These are phyloP conservation scores for Kazachstania sp. DNA, from an alignment of 1,139 yeast genomes.

Conservation along the genomic window DNA sequence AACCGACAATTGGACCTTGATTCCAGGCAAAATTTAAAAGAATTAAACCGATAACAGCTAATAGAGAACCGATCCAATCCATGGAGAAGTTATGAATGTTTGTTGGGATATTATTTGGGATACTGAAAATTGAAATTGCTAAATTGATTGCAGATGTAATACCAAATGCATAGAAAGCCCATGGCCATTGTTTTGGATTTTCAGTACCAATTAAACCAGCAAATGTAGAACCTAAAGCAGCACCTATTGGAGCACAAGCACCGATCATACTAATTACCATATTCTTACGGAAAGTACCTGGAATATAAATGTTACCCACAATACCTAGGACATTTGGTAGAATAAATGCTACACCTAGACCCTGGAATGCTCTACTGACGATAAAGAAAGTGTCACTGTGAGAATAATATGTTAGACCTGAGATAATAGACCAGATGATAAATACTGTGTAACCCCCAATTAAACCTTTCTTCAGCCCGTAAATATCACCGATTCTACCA, in stretches of 20 bases:
- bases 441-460: constrained; percentile 41
- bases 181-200: constrained; percentile 39
- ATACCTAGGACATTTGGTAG: constrained; percentile 48
- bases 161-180: constrained; percentile 43
- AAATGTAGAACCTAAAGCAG: constrained; percentile 41
- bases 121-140: constrained; percentile 26
- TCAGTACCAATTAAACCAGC: constrained; percentile 40
- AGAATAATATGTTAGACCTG: constrained; percentile 41
- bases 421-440: constrained; percentile 39
- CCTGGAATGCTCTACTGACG: constrained; percentile 46
- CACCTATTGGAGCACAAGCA: constrained; percentile 50
- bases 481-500: constrained; percentile 47
- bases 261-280: constrained; percentile 45
- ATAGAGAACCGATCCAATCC: constrained; percentile 40
- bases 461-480: constrained; percentile 40
- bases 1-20: constrained; percentile 48
- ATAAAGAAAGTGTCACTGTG: constrained; percentile 41
- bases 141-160: constrained; percentile 34
- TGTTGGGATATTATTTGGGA: constrained; percentile 33
- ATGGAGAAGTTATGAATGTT: constrained; percentile 25
- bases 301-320: constrained; percentile 41
- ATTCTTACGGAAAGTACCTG: constrained; percentile 40
- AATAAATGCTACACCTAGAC: constrained; percentile 46
- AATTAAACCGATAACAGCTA: constrained; percentile 42
- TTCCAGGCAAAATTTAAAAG: constrained; percentile 46